A percentile compares a stretch with the other conserved stretches of the same genome.
Evolutionary conservation across 495 filamentous ascomycete species (phyloP).

Genomic region (Penicillium lividum): DNA sequence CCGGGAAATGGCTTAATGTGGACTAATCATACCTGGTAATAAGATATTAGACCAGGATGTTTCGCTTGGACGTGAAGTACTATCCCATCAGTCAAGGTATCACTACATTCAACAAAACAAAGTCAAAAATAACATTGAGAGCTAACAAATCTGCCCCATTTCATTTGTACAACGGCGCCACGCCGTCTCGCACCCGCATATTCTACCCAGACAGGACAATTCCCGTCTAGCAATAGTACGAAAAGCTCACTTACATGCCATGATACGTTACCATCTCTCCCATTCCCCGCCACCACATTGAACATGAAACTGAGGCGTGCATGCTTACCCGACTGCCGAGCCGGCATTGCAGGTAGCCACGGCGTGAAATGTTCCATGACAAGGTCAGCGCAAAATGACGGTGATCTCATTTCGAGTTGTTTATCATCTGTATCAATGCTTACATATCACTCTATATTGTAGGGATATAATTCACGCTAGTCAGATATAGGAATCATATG

Average conservation of each 20-base stretch:
- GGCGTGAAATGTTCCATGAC: neutral
- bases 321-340: conserved; percentile 27
- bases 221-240: neutral
- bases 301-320: conserved; percentile 20
- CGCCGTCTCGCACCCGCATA: neutral
- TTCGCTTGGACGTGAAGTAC: neutral
- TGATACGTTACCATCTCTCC: neutral
- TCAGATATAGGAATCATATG: neutral
- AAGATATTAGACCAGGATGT: neutral
- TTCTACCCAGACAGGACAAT: neutral
- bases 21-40: neutral
- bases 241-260: neutral
- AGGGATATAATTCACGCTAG: neutral
- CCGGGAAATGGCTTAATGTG: neutral
- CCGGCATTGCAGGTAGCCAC: conserved; percentile 11
- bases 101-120: neutral
- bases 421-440: neutral
- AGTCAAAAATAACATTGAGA: neutral
- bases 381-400: neutral
- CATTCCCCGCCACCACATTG: neutral
- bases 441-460: neutral
- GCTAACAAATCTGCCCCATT: neutral
- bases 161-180: neutral
- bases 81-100: neutral
- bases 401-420: too few relatives aligned